Percentiles rank a stretch among this genome's conserved stretches.
These are phyloP conservation scores for Talaromyces marneffei DNA, from an alignment of 2,329 filamentous ascomycete species.

Conservation along the genomic window DNA sequence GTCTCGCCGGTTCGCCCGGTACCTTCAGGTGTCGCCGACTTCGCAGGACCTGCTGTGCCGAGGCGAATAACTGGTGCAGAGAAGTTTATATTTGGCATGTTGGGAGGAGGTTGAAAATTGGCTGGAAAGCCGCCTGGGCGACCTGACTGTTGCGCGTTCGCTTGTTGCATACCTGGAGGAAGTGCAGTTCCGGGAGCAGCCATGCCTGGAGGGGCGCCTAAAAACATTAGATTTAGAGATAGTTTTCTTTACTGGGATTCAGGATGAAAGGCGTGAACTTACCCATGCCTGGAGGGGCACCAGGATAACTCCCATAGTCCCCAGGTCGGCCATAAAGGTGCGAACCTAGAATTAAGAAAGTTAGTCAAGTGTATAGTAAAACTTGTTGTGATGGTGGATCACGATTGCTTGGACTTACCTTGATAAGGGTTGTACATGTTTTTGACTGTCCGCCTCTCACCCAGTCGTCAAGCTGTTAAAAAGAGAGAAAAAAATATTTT, in stretches of 20 bases:
- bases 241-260: neutral
- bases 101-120: constrained; percentile 81
- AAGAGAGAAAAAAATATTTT: neutral
- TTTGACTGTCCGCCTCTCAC: constrained; percentile 2
- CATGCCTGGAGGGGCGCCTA: constrained; percentile 71
- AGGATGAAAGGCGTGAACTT: constrained; percentile 30
- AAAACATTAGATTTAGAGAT: constrained; percentile 16
- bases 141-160: constrained; percentile 67
- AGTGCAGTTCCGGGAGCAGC: constrained; percentile 71
- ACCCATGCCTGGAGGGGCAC: constrained; percentile 78
- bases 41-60: constrained; percentile 65
- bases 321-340: constrained; percentile 67
- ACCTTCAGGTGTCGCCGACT: constrained; percentile 47
- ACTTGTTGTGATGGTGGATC: neutral
- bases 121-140: constrained; percentile 73
- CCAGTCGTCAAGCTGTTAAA: neutral
- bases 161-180: constrained; percentile 71
- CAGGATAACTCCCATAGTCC: constrained; percentile 66
- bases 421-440: constrained; percentile 44
- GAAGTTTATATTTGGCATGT: constrained; percentile 97
- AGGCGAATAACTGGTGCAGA: constrained; percentile 93
- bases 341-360: constrained; percentile 24
- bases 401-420: constrained; percentile 24
- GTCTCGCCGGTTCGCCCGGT: constrained; percentile 42
- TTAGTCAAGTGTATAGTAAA: neutral